Evolutionary conservation across 768 basidiomycete species (phyloP).

Genomic region (Nidularia pulvinata): DNA sequence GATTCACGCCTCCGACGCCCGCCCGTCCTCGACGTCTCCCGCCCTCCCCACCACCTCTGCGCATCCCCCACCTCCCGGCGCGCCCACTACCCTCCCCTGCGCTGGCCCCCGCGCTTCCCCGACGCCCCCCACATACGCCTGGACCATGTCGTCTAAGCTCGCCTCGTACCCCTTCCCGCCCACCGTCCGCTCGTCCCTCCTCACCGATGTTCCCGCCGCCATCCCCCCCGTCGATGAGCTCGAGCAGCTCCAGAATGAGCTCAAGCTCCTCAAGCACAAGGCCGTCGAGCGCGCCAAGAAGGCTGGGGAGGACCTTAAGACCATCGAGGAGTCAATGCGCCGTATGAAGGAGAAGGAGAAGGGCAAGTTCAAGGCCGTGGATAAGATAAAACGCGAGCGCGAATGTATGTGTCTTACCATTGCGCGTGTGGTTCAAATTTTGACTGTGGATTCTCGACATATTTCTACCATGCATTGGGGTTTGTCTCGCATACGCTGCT

Average conservation of each 20-base stretch:
- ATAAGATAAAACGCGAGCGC: conserved; percentile 72
- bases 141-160: conserved; percentile 62
- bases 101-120: not conserved
- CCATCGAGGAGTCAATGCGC: conserved; percentile 76
- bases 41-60: conserved; percentile 13
- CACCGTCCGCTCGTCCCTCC: conserved; percentile 55
- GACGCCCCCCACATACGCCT: not conserved
- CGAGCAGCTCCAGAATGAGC: conserved; percentile 61
- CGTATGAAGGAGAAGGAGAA: conserved; percentile 76
- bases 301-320: conserved; percentile 72
- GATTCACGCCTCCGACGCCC: conserved; percentile 20
- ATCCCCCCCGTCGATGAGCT: conserved; percentile 78
- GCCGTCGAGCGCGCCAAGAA: conserved; percentile 68
- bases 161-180: conserved; percentile 44
- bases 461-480: not conserved
- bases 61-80: conserved; percentile 1
- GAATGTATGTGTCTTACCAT: conserved; percentile 59
- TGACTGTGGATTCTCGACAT: conserved; percentile 13
- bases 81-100: not conserved
- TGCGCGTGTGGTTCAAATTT: conserved; percentile 10
- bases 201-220: conserved; percentile 63
- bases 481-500: not conserved
- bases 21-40: conserved; percentile 14
- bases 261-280: conserved; percentile 49
- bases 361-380: conserved; percentile 70